These are phyloP conservation scores for Ramaria sp. DNA, from an alignment of 768 basidiomycete species.

Conservation along the genomic window DNA sequence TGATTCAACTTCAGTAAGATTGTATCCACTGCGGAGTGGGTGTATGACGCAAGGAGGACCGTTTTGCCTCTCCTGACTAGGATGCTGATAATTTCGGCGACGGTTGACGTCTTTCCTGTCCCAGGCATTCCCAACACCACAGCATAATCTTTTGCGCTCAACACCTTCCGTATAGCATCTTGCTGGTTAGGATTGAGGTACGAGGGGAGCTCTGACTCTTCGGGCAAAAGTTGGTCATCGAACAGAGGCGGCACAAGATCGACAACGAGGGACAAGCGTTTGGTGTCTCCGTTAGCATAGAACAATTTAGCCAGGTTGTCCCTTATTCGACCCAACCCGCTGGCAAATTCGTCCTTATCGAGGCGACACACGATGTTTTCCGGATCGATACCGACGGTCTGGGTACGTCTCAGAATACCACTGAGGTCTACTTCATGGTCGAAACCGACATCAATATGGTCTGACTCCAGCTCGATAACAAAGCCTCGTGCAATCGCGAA, in stretches of 20 bases:
- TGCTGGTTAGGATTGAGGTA: constrained; percentile 64
- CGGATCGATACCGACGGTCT: constrained; percentile 9
- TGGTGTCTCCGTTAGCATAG: constrained; percentile 62
- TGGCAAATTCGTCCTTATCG: constrained; percentile 72
- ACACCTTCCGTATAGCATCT: constrained; percentile 58
- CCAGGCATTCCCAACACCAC: constrained; percentile 96
- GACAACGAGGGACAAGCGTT: constrained; percentile 66
- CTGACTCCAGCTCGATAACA: constrained; percentile 58
- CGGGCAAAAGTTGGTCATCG: constrained; percentile 20
- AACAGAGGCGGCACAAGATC: constrained; percentile 68
- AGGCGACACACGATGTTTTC: constrained; percentile 17
- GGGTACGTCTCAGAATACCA: constrained; percentile 31
- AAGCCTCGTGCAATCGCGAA: constrained; percentile 78
- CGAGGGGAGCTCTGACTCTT: constrained; percentile 19
- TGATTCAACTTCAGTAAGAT: constrained; percentile 75
- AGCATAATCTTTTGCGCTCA: constrained; percentile 81
- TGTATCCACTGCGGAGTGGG: constrained; percentile 98
- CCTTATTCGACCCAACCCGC: constrained; percentile 80
- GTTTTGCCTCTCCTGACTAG: constrained; percentile 77
- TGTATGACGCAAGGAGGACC: constrained; percentile 85
- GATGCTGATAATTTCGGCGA: constrained; percentile 75
- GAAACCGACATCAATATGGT: constrained; percentile 63
- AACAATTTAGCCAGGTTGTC: constrained; percentile 87
- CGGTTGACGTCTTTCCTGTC: constrained; percentile 94
- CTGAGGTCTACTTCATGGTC: constrained; percentile 63